Evolutionary conservation across 768 basidiomycete genomes (phyloP), one percentile per base, ranked within the genome.

Genomic region (Boletus subcaerulescens): DNA sequence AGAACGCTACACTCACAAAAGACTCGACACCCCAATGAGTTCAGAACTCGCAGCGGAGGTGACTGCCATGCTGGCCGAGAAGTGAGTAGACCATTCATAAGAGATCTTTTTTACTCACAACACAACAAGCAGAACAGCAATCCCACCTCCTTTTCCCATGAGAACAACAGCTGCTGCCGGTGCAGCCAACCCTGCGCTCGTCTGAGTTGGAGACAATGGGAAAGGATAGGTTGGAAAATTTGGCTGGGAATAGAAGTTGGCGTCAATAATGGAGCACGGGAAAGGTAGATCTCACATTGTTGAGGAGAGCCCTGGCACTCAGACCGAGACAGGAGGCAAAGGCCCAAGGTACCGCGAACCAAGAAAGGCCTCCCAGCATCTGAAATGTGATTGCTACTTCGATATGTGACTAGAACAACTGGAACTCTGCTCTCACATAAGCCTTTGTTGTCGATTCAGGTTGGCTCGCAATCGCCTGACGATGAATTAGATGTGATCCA

Each of bases 331-430:
- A 75, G 7, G 78, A 77, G 9, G 74, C 79, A 54, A 81, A 79
- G 0, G 74, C 26, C 26, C 26, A 29, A 29, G 26, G 26, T 29
- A 29, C 26, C 26, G 26, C 26, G 26, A 29, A 29, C 26, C 26
- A 29, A 1, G 81, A 81, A 26, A 83, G 63, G 6, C 81, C 82
- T 5, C 83, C 82, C 33, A 83, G 71, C 74, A 83, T 80, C 76
- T 80, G 58, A 42, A 22, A 31, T 14, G 17, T 1, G 26, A 9
- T 29, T 29, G 44, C 22, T 12, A 1, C 22, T 17, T 50, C 11
- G 6, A 14, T n/a, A 32, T 18, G 15, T 4, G 14, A 33, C 14
- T 2, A 8, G 31, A 2, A 24, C 18, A 7, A 9, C 13, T 29
- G 1, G 14, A 10, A 38, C 15, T 10, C 33, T 22, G 35, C 45